phyloP scores from a whole-genome alignment of 345 rosid species.

The Eucalyptus globulus region DNA sequence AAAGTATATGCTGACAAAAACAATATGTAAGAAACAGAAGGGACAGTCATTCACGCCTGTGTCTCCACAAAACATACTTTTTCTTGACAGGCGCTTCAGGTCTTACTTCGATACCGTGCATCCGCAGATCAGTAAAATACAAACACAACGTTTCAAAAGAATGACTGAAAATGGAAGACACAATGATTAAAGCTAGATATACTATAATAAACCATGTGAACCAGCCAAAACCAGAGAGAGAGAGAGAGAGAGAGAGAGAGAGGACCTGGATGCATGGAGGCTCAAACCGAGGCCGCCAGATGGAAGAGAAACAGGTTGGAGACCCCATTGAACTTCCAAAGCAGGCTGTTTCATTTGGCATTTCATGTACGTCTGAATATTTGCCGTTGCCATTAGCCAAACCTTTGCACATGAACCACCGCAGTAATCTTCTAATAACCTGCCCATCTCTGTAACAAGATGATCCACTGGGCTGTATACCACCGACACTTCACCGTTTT shows the following conservation, averaged over 20 bases:
- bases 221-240: neutral
- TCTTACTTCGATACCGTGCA: neutral
- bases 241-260: neutral
- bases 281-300: conserved; percentile 68
- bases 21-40: conserved; percentile 6
- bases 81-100: conserved; percentile 1
- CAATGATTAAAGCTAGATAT: neutral
- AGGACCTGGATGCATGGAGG: conserved; percentile 66
- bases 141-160: neutral
- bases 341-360: conserved; percentile 82
- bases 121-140: neutral
- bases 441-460: conserved; percentile 58
- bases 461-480: conserved; percentile 47
- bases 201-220: neutral
- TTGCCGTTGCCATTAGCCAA: conserved; percentile 71
- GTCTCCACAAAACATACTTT: conserved; percentile 12
- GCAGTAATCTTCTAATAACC: conserved; percentile 25
- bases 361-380: conserved; percentile 66
- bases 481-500: neutral
- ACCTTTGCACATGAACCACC: conserved; percentile 15
- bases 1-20: conserved; percentile 10
- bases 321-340: conserved; percentile 72
- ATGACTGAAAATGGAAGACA: neutral
- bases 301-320: conserved; percentile 80
- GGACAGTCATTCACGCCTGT: conserved; percentile 21